A percentile compares a stretch with the other conserved stretches of the same genome.
These are phyloP conservation scores for Aegilops bicornis DNA, from an alignment of 176 grass and related monocot genomes.

Conservation along the genomic window DNA sequence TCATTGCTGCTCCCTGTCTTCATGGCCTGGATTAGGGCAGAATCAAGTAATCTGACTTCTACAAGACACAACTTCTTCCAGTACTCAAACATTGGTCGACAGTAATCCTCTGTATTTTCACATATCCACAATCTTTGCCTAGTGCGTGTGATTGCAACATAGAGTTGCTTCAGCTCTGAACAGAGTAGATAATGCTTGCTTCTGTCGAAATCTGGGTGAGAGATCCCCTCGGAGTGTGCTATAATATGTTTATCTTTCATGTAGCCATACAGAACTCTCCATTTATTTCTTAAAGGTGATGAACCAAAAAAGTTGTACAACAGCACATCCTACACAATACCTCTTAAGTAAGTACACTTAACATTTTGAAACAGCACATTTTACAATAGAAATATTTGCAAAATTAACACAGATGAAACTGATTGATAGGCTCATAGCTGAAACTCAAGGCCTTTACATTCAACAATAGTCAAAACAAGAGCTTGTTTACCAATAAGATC, in stretches of 20 bases:
- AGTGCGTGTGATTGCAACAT: conserved; percentile 85
- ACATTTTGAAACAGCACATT: background rate
- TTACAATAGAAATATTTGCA: background rate
- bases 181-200: conserved; percentile 67
- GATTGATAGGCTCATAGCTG: conserved; percentile 45
- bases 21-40: conserved; percentile 64
- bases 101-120: conserved; percentile 66
- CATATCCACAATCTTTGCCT: conserved; percentile 86
- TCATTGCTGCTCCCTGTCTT: conserved; percentile 56
- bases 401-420: no score
- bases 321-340: conserved; percentile 66
- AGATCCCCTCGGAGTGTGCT: conserved; percentile 28
- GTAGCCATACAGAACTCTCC: conserved; percentile 82
- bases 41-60: conserved; percentile 61
- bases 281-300: conserved; percentile 67
- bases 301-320: conserved; percentile 85
- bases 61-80: conserved; percentile 89
- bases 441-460: conserved; percentile 94
- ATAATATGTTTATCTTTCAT: conserved; percentile 52
- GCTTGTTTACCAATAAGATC: conserved; percentile 68
- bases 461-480: conserved; percentile 79
- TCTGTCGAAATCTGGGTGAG: conserved; percentile 53
- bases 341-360: background rate
- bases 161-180: conserved; percentile 92
- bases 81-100: conserved; percentile 75